Evolutionary conservation across 225 moss, liverwort and hornwort genomes (phyloP).

Genomic region (Polytrichum commune): DNA sequence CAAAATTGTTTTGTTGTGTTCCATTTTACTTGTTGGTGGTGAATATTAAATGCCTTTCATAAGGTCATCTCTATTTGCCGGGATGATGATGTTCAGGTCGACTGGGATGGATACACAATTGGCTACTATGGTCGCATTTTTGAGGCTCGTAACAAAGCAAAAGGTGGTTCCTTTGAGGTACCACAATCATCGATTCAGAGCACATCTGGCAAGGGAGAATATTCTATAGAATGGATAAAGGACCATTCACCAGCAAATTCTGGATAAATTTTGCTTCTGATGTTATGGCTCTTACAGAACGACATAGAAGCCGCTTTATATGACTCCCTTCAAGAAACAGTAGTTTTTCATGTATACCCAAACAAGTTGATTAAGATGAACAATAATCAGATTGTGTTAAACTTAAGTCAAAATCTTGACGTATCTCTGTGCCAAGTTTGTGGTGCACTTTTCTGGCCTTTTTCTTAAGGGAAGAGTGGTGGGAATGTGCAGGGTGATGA

Average conservation of each 20-base stretch:
- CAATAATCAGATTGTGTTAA: too few species aligned
- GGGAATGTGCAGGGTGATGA: constrained; percentile 70
- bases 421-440: too few species aligned
- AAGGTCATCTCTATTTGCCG: not conserved
- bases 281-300: too few species aligned
- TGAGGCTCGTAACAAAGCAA: constrained; percentile 98
- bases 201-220: not conserved
- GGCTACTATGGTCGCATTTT: constrained; percentile 98
- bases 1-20: not conserved
- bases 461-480: not conserved
- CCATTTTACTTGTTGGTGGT: not conserved
- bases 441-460: not conserved
- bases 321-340: too few species aligned
- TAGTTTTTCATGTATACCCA: too few species aligned
- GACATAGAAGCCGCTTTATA: too few species aligned
- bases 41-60: not conserved
- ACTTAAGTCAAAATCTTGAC: too few species aligned
- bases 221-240: too few species aligned
- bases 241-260: too few species aligned
- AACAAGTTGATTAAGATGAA: too few species aligned
- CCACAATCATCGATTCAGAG: constrained; percentile 22
- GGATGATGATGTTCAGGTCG: constrained; percentile 49
- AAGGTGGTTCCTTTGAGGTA: constrained; percentile 99
- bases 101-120: constrained; percentile 99
- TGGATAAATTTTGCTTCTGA: too few species aligned